Evolutionary conservation across 1,139 yeast species (phyloP).

Genomic region (Yamadazyma blattariae): DNA sequence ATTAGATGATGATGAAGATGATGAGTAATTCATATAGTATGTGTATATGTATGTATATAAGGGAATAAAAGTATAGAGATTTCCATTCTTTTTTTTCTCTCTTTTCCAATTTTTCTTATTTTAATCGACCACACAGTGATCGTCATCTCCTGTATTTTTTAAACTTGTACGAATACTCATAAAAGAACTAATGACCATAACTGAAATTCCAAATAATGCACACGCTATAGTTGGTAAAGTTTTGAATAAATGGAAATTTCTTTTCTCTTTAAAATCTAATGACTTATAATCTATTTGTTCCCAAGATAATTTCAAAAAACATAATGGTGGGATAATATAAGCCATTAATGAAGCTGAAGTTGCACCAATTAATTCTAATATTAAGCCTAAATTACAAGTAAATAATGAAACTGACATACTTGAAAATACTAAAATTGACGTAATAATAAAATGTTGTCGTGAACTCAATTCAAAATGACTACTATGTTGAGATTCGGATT

Average conservation of each 20-base stretch:
- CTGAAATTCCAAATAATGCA: slow-evolving; percentile 66
- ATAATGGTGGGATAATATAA: slow-evolving; percentile 84
- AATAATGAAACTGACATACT: slow-evolving; percentile 76
- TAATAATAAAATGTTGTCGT: slow-evolving; percentile 59
- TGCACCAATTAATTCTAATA: slow-evolving; percentile 86
- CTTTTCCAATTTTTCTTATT: too few species aligned
- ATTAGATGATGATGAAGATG: slow-evolving; percentile 21
- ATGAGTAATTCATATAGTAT: slow-evolving; percentile 7
- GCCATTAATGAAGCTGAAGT: slow-evolving; percentile 93
- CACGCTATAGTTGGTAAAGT: slow-evolving; percentile 58
- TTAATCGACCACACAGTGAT: slow-evolving; percentile 39
- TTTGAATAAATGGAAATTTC: slow-evolving; percentile 26
- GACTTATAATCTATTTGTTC: slow-evolving; percentile 38
- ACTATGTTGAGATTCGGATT: slow-evolving; percentile 23
- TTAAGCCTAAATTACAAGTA: slow-evolving; percentile 87
- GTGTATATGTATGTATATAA: slow-evolving; percentile 1
- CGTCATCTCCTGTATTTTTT: slow-evolving; percentile 21
- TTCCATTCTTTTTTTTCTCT: too few species aligned
- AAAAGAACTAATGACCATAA: slow-evolving; percentile 75
- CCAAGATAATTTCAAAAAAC: slow-evolving; percentile 66
- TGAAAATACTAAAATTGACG: slow-evolving; percentile 61
- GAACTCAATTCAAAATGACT: slow-evolving; percentile 42
- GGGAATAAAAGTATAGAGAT: too few species aligned
- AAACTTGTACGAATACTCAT: slow-evolving; percentile 64
- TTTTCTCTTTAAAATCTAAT: slow-evolving; percentile 30